A percentile compares a stretch with the other conserved stretches of the same genome.
phyloP scores from a whole-genome alignment of 1,284 basidiomycete genomes.

The Coniferiporia weirii region DNA sequence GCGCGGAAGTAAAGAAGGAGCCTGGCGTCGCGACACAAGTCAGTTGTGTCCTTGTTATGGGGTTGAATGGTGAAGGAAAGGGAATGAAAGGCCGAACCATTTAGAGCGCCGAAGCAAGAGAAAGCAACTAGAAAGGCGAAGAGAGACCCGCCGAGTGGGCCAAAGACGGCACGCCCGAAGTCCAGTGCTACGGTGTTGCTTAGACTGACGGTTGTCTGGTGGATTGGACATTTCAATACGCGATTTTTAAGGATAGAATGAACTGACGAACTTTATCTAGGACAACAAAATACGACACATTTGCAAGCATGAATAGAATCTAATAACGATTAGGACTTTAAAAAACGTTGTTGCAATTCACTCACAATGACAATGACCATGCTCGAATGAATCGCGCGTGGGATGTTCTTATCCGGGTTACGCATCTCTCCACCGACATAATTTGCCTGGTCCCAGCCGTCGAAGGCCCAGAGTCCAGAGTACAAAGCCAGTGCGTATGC shows the following conservation, averaged over 20 bases:
- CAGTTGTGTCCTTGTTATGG: neutral
- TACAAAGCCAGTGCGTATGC: constrained; percentile 92
- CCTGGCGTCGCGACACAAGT: constrained; percentile 34
- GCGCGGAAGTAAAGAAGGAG: constrained; percentile 76
- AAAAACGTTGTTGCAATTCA: constrained; percentile 6
- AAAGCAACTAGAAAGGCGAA: constrained; percentile 91
- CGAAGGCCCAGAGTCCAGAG: constrained; percentile 93
- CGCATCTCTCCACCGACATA: constrained; percentile 93
- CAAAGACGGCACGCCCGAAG: constrained; percentile 85
- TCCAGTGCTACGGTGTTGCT: constrained; percentile 95
- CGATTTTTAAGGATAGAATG: neutral
- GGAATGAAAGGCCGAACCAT: constrained; percentile 44
- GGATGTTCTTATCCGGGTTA: constrained; percentile 81
- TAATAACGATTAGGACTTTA: constrained; percentile 24
- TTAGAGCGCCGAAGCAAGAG: constrained; percentile 90
- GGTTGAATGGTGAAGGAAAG: neutral
- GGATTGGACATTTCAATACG: neutral
- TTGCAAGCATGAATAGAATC: constrained; percentile 76
- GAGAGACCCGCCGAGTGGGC: constrained; percentile 77
- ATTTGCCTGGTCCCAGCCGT: constrained; percentile 89
- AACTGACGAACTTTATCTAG: constrained; percentile 65
- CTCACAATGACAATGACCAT: constrained; percentile 74
- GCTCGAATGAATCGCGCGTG: constrained; percentile 83
- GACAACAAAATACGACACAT: constrained; percentile 90
- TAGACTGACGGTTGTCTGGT: constrained; percentile 54